Percentiles rank a stretch among this genome's conserved stretches.
Evolutionary conservation across 352 stramenopile genomes (phyloP).

Genomic region (Pythium folliculosum): DNA sequence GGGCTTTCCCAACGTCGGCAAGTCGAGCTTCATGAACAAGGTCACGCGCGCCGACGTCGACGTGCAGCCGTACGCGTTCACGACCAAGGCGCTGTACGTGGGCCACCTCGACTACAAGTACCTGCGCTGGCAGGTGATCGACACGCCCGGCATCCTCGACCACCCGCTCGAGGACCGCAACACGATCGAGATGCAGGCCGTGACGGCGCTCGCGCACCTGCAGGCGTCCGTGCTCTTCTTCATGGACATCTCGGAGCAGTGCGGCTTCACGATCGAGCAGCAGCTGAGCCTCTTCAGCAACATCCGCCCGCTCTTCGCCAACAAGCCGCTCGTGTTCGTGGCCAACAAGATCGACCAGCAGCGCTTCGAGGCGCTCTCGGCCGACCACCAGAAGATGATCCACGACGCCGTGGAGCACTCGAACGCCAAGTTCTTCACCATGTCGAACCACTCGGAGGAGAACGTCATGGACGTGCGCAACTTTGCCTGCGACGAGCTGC

Average conservation of each 20-base stretch:
- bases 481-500: constrained; percentile 95
- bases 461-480: constrained; percentile 95
- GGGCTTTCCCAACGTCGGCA: constrained; percentile 99
- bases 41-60: constrained; percentile 99
- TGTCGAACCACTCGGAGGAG: constrained; percentile 98
- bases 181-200: constrained; percentile 99
- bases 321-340: constrained; percentile 99
- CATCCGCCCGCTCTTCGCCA: constrained; percentile 98
- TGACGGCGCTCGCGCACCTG: constrained; percentile 99
- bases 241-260: constrained; percentile 99
- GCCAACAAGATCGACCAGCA: constrained; percentile 99
- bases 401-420: constrained; percentile 67
- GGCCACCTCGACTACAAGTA: constrained; percentile 99
- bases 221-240: constrained; percentile 99
- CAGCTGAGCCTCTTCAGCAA: constrained; percentile 97
- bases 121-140: constrained; percentile 99
- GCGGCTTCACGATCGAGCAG: constrained; percentile 98
- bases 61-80: constrained; percentile 99
- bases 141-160: constrained; percentile 99
- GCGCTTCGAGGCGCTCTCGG: constrained; percentile 90
- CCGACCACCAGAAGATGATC: constrained; percentile 82
- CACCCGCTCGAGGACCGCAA: constrained; percentile 99
- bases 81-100: constrained; percentile 99
- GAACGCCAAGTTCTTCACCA: constrained; percentile 95
- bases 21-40: constrained; percentile 99